phyloP scores from a whole-genome alignment of 345 rosid species.

The Raphanus sativus region DNA sequence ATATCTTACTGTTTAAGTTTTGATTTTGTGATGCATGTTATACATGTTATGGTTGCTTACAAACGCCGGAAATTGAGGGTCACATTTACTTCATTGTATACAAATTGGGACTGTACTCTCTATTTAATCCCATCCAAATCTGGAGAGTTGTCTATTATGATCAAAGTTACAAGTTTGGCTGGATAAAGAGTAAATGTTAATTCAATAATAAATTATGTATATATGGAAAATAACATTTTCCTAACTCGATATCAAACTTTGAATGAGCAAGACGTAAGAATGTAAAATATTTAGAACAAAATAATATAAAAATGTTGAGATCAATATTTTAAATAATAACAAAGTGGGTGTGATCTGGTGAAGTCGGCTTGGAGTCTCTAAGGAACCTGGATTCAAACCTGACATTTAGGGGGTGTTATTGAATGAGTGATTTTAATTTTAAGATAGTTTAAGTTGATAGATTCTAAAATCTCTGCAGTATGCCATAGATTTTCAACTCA shows the following conservation, averaged over 20 bases:
- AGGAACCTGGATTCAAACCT: too few species aligned
- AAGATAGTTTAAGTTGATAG: too few species aligned
- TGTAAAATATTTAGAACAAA: too few species aligned
- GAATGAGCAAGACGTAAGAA: neutral
- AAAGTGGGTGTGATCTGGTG: too few species aligned
- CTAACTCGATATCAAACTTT: neutral
- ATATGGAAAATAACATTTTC: neutral
- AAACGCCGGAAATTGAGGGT: conserved; percentile 18
- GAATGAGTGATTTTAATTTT: too few species aligned
- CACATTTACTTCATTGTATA: conserved; percentile 24
- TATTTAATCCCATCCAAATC: neutral
- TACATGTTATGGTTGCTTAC: conserved; percentile 32
- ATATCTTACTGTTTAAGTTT: neutral
- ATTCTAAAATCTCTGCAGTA: too few species aligned
- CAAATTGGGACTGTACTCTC: neutral
- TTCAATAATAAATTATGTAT: neutral
- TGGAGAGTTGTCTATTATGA: neutral
- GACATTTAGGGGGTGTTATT: too few species aligned
- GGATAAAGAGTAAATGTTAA: conserved; percentile 3
- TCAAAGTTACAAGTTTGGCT: conserved; percentile 1
- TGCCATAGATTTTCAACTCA: too few species aligned
- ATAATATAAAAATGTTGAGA: too few species aligned
- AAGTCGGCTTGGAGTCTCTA: too few species aligned
- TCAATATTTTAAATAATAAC: too few species aligned
- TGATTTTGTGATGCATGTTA: neutral